Conservation (phyloP, 2,329 filamentous ascomycete species). For the Aschersonia sp. region DNA sequence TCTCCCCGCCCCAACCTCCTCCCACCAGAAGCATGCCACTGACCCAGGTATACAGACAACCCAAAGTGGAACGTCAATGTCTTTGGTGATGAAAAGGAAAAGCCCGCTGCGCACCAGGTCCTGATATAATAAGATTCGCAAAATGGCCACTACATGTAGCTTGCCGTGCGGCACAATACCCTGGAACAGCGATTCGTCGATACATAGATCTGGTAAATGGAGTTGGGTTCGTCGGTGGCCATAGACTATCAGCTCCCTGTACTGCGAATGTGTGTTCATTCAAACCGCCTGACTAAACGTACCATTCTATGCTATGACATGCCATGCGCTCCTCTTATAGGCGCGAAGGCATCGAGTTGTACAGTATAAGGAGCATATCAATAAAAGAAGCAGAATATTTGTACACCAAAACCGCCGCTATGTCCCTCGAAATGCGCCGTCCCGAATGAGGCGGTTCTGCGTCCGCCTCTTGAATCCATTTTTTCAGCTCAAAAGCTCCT, state of each 20-base stretch:
- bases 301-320: neutral
- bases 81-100: constrained; percentile 38
- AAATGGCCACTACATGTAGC: neutral
- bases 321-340: too few relatives aligned
- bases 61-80: constrained; percentile 43
- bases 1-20: neutral
- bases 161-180: neutral
- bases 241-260: neutral
- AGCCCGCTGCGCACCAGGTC: constrained; percentile 31
- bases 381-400: too few relatives aligned
- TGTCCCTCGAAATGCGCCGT: neutral
- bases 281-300: neutral
- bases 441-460: neutral
- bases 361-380: too few relatives aligned
- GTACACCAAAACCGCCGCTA: too few relatives aligned
- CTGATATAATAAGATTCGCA: constrained; percentile 14
- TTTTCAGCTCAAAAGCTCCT: constrained; percentile 59
- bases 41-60: constrained; percentile 18
- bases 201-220: too few relatives aligned
- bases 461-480: neutral
- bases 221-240: too few relatives aligned
- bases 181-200: neutral
- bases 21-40: neutral
- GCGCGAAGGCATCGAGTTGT: too few relatives aligned
- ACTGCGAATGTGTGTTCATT: neutral